A percentile compares a stretch with the other conserved stretches of the same genome.
Evolutionary conservation across 768 basidiomycete species (phyloP).

Genomic region (Fistulinella prunicolor): DNA sequence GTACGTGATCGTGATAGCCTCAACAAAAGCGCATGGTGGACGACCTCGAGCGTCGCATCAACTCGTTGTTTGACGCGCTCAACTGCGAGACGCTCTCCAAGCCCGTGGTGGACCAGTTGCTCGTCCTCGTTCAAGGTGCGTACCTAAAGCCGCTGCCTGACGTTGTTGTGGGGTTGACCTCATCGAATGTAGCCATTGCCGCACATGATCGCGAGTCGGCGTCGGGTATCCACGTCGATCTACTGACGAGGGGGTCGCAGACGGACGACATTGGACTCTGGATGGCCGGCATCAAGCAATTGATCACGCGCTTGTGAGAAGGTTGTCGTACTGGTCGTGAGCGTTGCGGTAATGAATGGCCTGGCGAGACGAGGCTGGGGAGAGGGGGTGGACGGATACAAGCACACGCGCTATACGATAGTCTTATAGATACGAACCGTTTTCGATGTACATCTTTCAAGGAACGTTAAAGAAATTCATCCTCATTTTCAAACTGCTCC

Average conservation of each 20-base stretch:
- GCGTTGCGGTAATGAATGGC: too few relatives aligned
- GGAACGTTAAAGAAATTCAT: too few relatives aligned
- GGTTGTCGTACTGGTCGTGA: too few relatives aligned
- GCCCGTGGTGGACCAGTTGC: slow-evolving; percentile 66
- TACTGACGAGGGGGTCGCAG: slow-evolving; percentile 75
- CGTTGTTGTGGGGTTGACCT: too few relatives aligned
- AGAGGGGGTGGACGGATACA: too few relatives aligned
- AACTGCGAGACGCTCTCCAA: slow-evolving; percentile 83
- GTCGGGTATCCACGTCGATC: slow-evolving; percentile 78
- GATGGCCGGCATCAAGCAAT: slow-evolving; percentile 90
- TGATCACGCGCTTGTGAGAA: slow-evolving; percentile 67
- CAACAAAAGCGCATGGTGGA: slow-evolving; percentile 82
- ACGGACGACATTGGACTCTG: slow-evolving; percentile 81
- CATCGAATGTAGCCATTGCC: slow-evolving; percentile 88
- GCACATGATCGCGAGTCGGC: slow-evolving; percentile 75
- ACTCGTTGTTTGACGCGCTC: slow-evolving; percentile 84
- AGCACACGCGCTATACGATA: too few relatives aligned
- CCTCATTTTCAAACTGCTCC: too few relatives aligned
- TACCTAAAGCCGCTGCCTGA: too few relatives aligned
- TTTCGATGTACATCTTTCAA: too few relatives aligned
- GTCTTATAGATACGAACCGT: too few relatives aligned
- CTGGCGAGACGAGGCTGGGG: too few relatives aligned
- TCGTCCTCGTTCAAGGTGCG: slow-evolving; percentile 70
- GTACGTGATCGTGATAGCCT: slow-evolving; percentile 42
- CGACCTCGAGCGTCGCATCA: slow-evolving; percentile 84